Evolutionary conservation across 164 flowering plant species (phyloP).

Genomic region (Kalanchoe fedtschenkoi): DNA sequence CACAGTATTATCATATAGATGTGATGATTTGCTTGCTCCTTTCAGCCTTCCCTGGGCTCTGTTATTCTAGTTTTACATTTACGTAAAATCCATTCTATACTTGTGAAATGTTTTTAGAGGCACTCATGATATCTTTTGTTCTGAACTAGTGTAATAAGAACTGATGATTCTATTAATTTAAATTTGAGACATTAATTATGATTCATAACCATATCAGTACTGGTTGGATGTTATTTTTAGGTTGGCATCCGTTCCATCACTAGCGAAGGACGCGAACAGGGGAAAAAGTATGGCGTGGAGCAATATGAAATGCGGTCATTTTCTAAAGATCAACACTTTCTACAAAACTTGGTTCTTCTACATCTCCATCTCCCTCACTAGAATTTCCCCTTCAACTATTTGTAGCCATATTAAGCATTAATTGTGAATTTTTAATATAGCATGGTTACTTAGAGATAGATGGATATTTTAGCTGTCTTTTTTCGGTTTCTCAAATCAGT

Average conservation of each 20-base stretch:
- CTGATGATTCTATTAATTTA: neutral
- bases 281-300: slow-evolving; percentile 84
- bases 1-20: no score
- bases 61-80: no score
- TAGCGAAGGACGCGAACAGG: slow-evolving; percentile 91
- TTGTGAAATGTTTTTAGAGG: neutral
- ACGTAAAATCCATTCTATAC: neutral
- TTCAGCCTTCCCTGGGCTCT: no score
- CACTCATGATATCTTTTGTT: neutral
- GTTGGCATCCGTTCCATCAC: slow-evolving; percentile 92
- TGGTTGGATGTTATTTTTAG: slow-evolving; percentile 23
- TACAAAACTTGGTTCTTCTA: slow-evolving; percentile 78
- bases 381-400: neutral
- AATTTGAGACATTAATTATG: no score
- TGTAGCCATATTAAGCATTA: neutral
- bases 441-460: no score
- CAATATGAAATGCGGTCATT: slow-evolving; percentile 91
- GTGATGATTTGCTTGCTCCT: no score
- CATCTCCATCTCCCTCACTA: slow-evolving; percentile 14
- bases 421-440: neutral
- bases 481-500: no score
- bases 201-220: neutral
- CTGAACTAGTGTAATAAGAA: neutral
- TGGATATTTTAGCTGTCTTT: no score
- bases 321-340: slow-evolving; percentile 64